Conservation (phyloP, 2,329 filamentous ascomycete species). For the Ceratocystis destructans region DNA sequence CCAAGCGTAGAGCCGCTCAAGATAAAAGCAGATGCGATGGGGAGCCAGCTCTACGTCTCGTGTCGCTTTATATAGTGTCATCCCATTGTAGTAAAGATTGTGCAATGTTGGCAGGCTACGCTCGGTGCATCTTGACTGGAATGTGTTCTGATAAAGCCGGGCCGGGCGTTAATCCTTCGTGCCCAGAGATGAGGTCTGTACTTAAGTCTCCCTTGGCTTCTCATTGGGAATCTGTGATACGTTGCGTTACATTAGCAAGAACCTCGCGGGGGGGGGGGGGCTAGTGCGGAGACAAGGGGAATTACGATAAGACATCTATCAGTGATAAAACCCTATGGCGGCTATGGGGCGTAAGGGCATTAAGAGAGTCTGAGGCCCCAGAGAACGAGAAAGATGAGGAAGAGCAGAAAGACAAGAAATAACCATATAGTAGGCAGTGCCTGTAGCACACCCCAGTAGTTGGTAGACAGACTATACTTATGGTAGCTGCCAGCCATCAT, state of each 20-base stretch:
- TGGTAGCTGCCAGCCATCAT: no score
- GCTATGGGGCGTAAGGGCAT: no score
- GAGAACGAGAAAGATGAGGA: no score
- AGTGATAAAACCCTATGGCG: background rate
- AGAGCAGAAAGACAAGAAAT: no score
- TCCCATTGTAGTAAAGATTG: conserved; percentile 6
- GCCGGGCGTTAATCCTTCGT: conserved; percentile 1
- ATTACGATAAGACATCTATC: background rate
- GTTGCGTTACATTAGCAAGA: background rate
- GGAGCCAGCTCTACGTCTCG: background rate
- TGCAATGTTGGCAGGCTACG: background rate
- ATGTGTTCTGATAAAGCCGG: background rate
- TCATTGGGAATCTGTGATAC: background rate
- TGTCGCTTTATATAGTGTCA: background rate
- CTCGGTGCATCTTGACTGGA: background rate
- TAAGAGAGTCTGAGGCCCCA: no score
- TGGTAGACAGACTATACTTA: no score
- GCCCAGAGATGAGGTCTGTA: background rate
- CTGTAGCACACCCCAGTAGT: no score
- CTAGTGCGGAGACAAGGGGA: background rate
- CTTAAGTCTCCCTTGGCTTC: no score
- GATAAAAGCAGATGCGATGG: no score
- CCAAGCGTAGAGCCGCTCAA: no score
- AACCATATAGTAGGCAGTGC: no score
- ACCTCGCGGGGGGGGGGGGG: background rate